Evolutionary conservation across 257 asterid species (phyloP), one percentile per base, ranked within the genome.

Genomic region (Solanum etuberosum): DNA sequence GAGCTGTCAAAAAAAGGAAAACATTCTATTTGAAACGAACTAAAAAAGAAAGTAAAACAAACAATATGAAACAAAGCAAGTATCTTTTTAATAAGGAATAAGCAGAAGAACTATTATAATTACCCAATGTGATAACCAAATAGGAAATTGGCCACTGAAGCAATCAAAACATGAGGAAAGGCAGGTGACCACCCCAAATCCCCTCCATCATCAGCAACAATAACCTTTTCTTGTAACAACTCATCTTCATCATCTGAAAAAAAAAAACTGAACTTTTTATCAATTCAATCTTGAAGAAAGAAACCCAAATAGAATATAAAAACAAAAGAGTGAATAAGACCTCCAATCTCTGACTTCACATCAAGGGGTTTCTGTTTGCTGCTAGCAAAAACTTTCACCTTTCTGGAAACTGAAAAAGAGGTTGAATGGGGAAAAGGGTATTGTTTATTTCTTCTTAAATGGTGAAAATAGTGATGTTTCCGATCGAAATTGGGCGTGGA

Each of bases 71-170:
- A n/a, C 31, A 61, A 9, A 0, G 70, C 31, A 23, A 61, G 29
- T n/a, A 23, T 61, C 70, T 61, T 23, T 57, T 59, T 59, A 2
- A 59, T 23, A 1, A 61, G 7, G 70, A 61, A 61, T 23, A 23
- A 61, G 61, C 16, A 51, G 23, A 15, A 16, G 31, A 23, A 61
- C 14, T 9, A 61, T 18, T 29, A 34, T 70, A 72, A 70, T 88
- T 88, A 95, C 98, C 98, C 98, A 85, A 96, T 96, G 92, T 96
- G 98, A 90, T 94, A 96, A 67, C 98, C 98, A 87, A 96, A 95
- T 86, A 96, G 93, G 91, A 94, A 94, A 93, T 94, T 96, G 86
- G 98, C 93, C 97, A 94, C 91, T 86, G 99, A 96, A 91, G 99
- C 98, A 88, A 87, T 89, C 92, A 94, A 78, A 32, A 91, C 96